Evolutionary conservation across 768 basidiomycete genomes (phyloP).

Genomic region (Gautieria morchelliformis): DNA sequence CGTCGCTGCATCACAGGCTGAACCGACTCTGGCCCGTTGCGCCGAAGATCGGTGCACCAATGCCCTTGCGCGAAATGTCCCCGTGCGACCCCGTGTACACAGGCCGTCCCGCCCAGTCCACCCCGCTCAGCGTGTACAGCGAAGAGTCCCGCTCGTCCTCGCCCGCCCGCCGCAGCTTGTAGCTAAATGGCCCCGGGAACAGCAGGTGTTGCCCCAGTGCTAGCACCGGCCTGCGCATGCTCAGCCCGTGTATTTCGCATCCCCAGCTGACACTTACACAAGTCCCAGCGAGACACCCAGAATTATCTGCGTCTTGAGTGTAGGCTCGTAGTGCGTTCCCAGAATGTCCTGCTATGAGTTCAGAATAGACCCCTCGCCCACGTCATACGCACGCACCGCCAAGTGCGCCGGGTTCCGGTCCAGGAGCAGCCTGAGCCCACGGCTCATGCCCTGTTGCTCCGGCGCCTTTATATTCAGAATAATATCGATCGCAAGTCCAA

Average conservation of each 20-base stretch:
- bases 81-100: background rate
- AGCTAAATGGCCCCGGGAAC: conserved; percentile 40
- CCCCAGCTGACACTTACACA: conserved; percentile 35
- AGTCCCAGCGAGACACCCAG: conserved; percentile 43
- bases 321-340: conserved; percentile 39
- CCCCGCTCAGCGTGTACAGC: background rate
- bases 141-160: background rate
- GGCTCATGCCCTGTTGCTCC: conserved; percentile 51
- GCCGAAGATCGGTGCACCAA: background rate
- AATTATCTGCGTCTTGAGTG: conserved; percentile 38
- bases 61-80: too few species aligned
- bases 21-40: background rate
- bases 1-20: background rate
- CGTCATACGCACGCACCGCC: conserved; percentile 28
- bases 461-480: conserved; percentile 26
- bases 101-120: background rate
- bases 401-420: conserved; percentile 53
- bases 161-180: background rate
- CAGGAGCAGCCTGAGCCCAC: conserved; percentile 52
- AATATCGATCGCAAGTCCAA: conserved; percentile 47
- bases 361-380: background rate
- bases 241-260: background rate
- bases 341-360: conserved; percentile 34
- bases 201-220: conserved; percentile 44
- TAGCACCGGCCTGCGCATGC: conserved; percentile 35